A percentile compares a stretch with the other conserved stretches of the same genome.
phyloP scores from a whole-genome alignment of 768 basidiomycete genomes.

The Lactarius akahatsu region DNA sequence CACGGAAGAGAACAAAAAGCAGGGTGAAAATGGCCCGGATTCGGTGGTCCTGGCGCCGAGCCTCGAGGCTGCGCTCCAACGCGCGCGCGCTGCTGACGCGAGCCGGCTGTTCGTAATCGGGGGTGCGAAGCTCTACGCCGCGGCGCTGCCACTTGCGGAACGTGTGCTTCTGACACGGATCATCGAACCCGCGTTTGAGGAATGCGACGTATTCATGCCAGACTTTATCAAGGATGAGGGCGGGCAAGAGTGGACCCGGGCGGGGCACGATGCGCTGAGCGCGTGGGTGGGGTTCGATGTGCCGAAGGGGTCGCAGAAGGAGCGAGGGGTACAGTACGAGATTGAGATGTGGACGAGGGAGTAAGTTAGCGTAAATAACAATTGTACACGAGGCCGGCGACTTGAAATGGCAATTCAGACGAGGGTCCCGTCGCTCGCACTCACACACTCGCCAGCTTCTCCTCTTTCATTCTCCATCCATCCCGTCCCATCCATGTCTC shows the following conservation, averaged over 20 bases:
- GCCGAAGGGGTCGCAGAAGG: slow-evolving; percentile 70
- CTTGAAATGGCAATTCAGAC: slow-evolving; percentile 17
- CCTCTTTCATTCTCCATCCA: slow-evolving; percentile 11
- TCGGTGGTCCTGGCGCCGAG: slow-evolving; percentile 44
- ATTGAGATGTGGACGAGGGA: slow-evolving; percentile 91
- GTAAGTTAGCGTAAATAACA: neutral
- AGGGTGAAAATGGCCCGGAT: slow-evolving; percentile 23
- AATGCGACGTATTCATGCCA: slow-evolving; percentile 87
- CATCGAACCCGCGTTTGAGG: slow-evolving; percentile 65
- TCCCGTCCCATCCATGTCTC: slow-evolving; percentile 16
- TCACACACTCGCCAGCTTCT: slow-evolving; percentile 7
- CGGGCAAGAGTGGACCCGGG: slow-evolving; percentile 50
- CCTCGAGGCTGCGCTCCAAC: slow-evolving; percentile 35
- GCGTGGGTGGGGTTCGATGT: slow-evolving; percentile 84
- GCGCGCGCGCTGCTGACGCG: slow-evolving; percentile 45
- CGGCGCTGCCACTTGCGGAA: slow-evolving; percentile 64
- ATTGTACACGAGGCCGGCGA: neutral
- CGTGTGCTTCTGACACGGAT: slow-evolving; percentile 88
- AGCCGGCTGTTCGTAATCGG: slow-evolving; percentile 74
- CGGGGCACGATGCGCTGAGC: slow-evolving; percentile 60
- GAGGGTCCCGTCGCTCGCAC: slow-evolving; percentile 2
- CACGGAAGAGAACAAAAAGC: neutral
- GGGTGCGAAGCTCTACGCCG: slow-evolving; percentile 81
- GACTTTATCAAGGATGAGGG: slow-evolving; percentile 49
- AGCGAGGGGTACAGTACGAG: slow-evolving; percentile 82